Conservation (phyloP, 2,329 filamentous ascomycete genomes). For the Ceratocystis variospora region DNA sequence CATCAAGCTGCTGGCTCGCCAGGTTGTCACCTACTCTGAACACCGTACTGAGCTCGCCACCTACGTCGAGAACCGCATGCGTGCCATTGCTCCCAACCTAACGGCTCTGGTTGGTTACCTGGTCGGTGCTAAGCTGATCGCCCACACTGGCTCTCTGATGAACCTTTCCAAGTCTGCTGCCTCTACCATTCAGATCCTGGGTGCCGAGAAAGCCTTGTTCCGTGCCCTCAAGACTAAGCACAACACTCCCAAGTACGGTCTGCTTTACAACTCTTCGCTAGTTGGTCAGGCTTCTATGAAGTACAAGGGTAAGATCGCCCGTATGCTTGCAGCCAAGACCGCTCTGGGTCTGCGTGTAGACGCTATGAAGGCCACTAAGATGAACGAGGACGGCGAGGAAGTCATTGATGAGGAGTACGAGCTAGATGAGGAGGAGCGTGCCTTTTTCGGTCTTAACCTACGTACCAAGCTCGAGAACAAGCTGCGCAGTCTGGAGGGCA, state of each 20-base stretch:
- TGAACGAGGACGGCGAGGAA: conserved; percentile 50
- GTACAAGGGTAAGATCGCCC: conserved; percentile 99
- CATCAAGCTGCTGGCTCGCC: conserved; percentile 80
- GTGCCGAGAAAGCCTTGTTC: conserved; percentile 98
- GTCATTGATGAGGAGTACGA: conserved; percentile 48
- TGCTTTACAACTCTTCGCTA: conserved; percentile 82
- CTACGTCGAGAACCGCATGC: conserved; percentile 88
- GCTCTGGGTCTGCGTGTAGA: conserved; percentile 88
- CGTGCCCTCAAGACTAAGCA: conserved; percentile 98
- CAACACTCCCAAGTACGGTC: conserved; percentile 95
- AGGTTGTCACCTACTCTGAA: conserved; percentile 83
- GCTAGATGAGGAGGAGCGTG: conserved; percentile 77
- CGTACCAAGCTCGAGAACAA: conserved; percentile 63
- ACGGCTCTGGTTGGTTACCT: conserved; percentile 86
- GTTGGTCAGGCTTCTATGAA: conserved; percentile 94
- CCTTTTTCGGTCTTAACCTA: conserved; percentile 59
- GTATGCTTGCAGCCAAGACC: conserved; percentile 87
- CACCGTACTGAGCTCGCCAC: conserved; percentile 77
- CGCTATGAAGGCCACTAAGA: conserved; percentile 55
- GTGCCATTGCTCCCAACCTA: conserved; percentile 89
- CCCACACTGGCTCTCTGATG: conserved; percentile 86
- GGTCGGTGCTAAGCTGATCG: conserved; percentile 86
- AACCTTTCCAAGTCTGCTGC: conserved; percentile 90
- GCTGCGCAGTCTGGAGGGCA: conserved; percentile 72
- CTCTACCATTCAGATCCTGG: conserved; percentile 93